Conservation (phyloP, 1,284 basidiomycete genomes). For the Apiotrichum gracile region DNA sequence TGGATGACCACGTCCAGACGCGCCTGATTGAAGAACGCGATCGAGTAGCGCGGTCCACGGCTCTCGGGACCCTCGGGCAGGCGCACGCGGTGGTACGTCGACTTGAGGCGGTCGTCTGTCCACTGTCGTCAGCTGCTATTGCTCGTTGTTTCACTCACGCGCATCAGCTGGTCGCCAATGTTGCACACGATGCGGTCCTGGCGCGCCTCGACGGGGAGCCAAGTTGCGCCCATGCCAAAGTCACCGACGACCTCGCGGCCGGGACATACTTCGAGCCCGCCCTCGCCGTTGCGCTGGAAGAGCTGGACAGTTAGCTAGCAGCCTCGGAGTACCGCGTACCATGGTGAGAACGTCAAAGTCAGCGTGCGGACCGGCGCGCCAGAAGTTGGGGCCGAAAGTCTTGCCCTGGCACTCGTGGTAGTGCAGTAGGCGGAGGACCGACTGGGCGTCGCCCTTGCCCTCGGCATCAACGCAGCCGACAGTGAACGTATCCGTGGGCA, state of each 20-base stretch:
- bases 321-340: background rate
- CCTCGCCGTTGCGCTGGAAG: slow-evolving; percentile 33
- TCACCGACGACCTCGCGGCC: slow-evolving; percentile 33
- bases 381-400: slow-evolving; percentile 29
- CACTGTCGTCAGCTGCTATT: too few relatives aligned
- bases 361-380: slow-evolving; percentile 34
- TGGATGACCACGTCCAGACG: slow-evolving; percentile 25
- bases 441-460: slow-evolving; percentile 27
- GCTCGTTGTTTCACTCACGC: too few relatives aligned
- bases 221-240: slow-evolving; percentile 28
- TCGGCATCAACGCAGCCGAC: slow-evolving; percentile 21
- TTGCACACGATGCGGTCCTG: slow-evolving; percentile 34
- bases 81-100: slow-evolving; percentile 32
- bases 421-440: slow-evolving; percentile 27
- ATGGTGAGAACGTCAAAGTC: slow-evolving; percentile 34
- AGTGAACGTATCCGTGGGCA: slow-evolving; percentile 27
- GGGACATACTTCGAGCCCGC: slow-evolving; percentile 34
- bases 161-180: slow-evolving; percentile 33
- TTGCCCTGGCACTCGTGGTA: slow-evolving; percentile 33
- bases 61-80: slow-evolving; percentile 24
- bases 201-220: slow-evolving; percentile 29
- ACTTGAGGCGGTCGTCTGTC: slow-evolving; percentile 33
- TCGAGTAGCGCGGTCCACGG: slow-evolving; percentile 24
- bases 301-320: slow-evolving; percentile 10
- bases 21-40: slow-evolving; percentile 37